Evolutionary conservation across 2,329 filamentous ascomycete species (phyloP).

Genomic region (Beauveria rudraprayagi): DNA sequence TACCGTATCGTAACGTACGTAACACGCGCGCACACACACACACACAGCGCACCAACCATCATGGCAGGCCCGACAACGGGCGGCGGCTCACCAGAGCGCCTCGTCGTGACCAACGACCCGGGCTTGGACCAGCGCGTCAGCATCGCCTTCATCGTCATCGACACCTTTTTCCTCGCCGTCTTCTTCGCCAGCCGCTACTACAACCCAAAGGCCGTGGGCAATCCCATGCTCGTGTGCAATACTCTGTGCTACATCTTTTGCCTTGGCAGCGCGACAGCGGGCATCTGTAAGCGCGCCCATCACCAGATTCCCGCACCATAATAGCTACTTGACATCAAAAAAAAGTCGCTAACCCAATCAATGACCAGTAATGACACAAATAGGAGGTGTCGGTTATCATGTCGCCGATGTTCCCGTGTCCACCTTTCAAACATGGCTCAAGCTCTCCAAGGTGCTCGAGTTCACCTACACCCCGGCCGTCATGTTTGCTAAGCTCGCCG

Average conservation of each 20-base stretch:
- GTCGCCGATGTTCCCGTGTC: background rate
- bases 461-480: conserved; percentile 14
- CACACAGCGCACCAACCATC: background rate
- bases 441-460: conserved; percentile 13
- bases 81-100: conserved; percentile 5
- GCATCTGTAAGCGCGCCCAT: conserved; percentile 6
- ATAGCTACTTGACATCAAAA: too few species aligned
- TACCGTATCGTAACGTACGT: too few species aligned
- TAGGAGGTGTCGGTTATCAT: conserved; percentile 11
- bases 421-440: conserved; percentile 12
- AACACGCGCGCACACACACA: background rate
- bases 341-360: too few species aligned
- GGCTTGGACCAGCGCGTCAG: conserved; percentile 11
- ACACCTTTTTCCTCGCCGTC: conserved; percentile 12
- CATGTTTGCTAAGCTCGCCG: conserved; percentile 13
- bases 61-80: conserved; percentile 7
- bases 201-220: conserved; percentile 11
- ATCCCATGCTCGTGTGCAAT: conserved; percentile 11
- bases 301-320: too few species aligned
- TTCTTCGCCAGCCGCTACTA: conserved; percentile 11
- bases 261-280: conserved; percentile 6
- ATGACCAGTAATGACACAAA: conserved; percentile 10
- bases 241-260: conserved; percentile 12
- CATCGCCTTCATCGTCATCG: conserved; percentile 11
- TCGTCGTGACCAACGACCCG: conserved; percentile 11